Conservation (phyloP, 2,329 filamentous ascomycete genomes). For the Exserohilum rostratum region DNA sequence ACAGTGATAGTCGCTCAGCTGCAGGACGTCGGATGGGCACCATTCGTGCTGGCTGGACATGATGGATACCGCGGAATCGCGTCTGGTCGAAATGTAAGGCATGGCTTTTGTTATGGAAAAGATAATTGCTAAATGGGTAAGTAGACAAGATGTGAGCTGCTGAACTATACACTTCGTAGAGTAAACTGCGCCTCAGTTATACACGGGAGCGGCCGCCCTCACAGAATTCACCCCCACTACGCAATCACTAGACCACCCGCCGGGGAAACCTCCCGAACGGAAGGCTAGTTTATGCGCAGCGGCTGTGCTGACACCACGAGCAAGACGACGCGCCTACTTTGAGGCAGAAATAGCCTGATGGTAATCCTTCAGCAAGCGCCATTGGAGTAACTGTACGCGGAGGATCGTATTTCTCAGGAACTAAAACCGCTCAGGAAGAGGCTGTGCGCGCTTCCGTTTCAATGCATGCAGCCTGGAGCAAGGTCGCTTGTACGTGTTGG, state of each 20-base stretch:
- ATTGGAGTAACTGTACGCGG: background rate
- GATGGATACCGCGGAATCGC: background rate
- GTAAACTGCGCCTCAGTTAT: background rate
- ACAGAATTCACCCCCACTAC: background rate
- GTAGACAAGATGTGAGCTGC: background rate
- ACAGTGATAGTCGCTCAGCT: slow-evolving; percentile 8
- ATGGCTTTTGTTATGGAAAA: background rate
- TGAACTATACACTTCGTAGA: background rate
- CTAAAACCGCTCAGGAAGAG: background rate
- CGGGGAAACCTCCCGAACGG: background rate
- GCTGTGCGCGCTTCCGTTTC: background rate
- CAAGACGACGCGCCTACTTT: background rate
- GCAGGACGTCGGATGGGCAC: slow-evolving; percentile 14
- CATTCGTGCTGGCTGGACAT: slow-evolving; percentile 4
- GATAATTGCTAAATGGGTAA: too few species aligned
- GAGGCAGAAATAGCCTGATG: background rate
- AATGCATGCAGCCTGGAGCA: background rate
- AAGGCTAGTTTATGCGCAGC: background rate
- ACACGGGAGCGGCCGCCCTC: background rate
- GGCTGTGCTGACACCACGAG: background rate
- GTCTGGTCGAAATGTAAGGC: background rate
- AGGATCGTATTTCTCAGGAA: background rate
- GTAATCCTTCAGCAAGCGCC: background rate
- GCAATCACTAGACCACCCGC: background rate
- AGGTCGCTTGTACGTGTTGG: background rate